Percentiles rank a stretch among this genome's conserved stretches.
phyloP scores from a whole-genome alignment of 768 basidiomycete species.

The Daedalea quercina region DNA sequence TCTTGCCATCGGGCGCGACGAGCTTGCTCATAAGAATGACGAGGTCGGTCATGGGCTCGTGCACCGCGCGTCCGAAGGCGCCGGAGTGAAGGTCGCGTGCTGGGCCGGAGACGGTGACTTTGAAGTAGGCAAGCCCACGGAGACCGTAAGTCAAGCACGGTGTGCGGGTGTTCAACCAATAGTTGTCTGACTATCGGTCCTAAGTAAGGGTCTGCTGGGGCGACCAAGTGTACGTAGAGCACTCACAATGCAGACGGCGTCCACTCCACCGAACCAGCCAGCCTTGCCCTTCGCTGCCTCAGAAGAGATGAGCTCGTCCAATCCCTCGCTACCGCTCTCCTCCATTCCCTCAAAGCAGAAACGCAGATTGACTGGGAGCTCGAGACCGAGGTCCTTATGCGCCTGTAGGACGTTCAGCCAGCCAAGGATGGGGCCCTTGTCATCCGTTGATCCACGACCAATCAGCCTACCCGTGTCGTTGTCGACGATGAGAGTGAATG shows the following conservation, averaged over 20 bases:
- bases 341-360: slow-evolving; percentile 99
- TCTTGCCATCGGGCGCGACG: slow-evolving; percentile 70
- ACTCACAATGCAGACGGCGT: slow-evolving; percentile 88
- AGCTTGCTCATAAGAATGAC: slow-evolving; percentile 79
- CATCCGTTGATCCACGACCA: slow-evolving; percentile 85
- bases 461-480: slow-evolving; percentile 55
- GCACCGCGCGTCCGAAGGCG: slow-evolving; percentile 72
- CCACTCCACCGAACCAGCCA: slow-evolving; percentile 81
- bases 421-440: slow-evolving; percentile 85
- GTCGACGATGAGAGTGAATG: slow-evolving; percentile 63
- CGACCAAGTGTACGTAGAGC: background rate
- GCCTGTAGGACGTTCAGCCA: slow-evolving; percentile 91
- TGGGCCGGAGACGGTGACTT: slow-evolving; percentile 76
- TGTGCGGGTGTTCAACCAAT: slow-evolving; percentile 84
- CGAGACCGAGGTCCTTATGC: slow-evolving; percentile 56
- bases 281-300: slow-evolving; percentile 61
- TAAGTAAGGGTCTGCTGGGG: no score
- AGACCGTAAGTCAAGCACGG: slow-evolving; percentile 84
- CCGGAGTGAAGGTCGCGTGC: slow-evolving; percentile 88
- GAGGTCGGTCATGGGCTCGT: slow-evolving; percentile 94
- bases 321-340: slow-evolving; percentile 85
- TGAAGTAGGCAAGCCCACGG: slow-evolving; percentile 85
- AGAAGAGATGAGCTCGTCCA: slow-evolving; percentile 77
- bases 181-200: slow-evolving; percentile 86
- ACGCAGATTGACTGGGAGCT: slow-evolving; percentile 83